Conservation (phyloP, 441 rosid species). For the Manihot esculenta region DNA sequence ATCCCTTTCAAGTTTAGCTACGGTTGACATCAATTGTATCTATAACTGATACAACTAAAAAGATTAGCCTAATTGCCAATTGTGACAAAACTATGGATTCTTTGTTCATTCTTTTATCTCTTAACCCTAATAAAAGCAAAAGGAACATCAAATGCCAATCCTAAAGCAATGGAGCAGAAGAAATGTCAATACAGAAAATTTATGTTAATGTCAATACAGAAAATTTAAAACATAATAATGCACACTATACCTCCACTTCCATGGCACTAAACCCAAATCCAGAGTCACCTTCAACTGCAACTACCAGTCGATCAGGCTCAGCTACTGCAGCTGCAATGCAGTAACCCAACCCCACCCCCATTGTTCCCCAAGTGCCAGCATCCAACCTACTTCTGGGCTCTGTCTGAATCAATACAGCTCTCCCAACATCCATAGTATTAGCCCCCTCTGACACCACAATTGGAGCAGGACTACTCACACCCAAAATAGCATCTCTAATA, state of each 20-base stretch:
- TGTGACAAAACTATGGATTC: no score
- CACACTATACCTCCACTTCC: constrained; percentile 85
- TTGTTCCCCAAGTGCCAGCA: constrained; percentile 99
- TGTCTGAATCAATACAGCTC: constrained; percentile 86
- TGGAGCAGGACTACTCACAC: constrained; percentile 76
- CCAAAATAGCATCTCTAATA: constrained; percentile 75
- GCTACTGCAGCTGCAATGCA: constrained; percentile 97
- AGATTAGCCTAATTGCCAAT: no score
- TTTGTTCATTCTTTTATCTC: no score
- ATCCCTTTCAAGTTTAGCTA: no score
- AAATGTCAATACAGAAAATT: background rate
- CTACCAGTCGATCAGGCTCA: constrained; percentile 74
- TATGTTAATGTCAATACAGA: no score
- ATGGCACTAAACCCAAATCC: constrained; percentile 96
- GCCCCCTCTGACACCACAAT: constrained; percentile 90
- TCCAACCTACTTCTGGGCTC: constrained; percentile 96
- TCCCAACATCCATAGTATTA: constrained; percentile 94
- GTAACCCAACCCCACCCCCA: constrained; percentile 98
- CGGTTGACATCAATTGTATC: no score
- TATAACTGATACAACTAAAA: no score
- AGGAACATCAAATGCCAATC: background rate
- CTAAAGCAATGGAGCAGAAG: background rate
- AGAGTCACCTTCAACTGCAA: constrained; percentile 98
- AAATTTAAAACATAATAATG: background rate
- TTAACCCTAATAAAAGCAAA: background rate